A percentile compares a stretch with the other conserved stretches of the same genome.
phyloP scores from a whole-genome alignment of 2,329 filamentous ascomycete genomes.

The Colletotrichum endophyticum region DNA sequence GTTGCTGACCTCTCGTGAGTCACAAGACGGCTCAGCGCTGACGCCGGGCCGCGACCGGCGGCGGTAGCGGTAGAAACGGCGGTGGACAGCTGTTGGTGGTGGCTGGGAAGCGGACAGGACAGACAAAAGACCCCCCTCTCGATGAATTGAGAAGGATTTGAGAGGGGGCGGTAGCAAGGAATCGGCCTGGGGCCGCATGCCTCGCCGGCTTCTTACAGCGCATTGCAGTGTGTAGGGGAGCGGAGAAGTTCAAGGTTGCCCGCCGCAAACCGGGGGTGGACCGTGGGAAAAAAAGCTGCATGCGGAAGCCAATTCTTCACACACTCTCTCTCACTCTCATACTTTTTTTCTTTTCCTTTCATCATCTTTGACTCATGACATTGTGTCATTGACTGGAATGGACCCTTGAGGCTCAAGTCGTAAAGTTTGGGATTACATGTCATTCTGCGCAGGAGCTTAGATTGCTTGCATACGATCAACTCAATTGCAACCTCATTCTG shows the following conservation, averaged over 20 bases:
- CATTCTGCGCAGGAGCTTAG: neutral
- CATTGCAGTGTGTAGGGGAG: neutral
- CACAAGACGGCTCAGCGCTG: neutral
- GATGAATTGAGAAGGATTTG: neutral
- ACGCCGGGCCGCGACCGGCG: neutral
- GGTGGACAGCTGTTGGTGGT: neutral
- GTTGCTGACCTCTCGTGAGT: neutral
- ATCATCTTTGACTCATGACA: slow-evolving; percentile 7
- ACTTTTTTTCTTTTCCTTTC: neutral
- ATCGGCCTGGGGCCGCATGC: neutral
- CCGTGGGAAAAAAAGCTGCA: neutral
- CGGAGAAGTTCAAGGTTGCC: neutral
- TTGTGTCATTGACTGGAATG: neutral
- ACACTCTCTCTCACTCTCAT: neutral
- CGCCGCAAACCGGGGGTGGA: neutral
- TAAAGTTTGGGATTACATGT: neutral
- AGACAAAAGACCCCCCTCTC: neutral
- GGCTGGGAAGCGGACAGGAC: neutral
- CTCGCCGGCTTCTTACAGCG: neutral
- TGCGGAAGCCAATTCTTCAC: neutral
- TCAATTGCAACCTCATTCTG: neutral
- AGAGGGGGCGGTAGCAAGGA: neutral
- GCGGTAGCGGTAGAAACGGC: neutral
- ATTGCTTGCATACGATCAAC: neutral
- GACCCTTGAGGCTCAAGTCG: neutral